Evolutionary conservation across 1,284 basidiomycete species (phyloP), one percentile per base, ranked within the genome.

Genomic region (Boletus smithii): DNA sequence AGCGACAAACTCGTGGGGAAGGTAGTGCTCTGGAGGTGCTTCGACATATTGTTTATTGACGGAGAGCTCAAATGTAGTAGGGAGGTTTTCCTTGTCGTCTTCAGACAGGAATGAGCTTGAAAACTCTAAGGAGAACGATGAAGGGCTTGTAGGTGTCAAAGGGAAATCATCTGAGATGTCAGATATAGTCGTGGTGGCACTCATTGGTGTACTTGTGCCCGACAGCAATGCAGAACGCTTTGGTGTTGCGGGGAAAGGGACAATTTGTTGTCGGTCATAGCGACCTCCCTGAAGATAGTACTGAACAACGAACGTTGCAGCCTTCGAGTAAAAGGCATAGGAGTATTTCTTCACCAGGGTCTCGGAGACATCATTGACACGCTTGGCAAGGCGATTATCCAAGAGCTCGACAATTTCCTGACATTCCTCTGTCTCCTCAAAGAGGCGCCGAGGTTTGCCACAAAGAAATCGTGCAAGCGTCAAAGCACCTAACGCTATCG

Each of bases 311-410:
- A 91, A 80, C 14, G 88, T 91, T 26, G 97, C 95, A 0, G 94
- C 92, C 69, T 92, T 91, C 42, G 89, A 92, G 73, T 95, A 98
- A 73, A 93, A 94, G 24, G 85, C 83, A 60, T 91, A 93, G 10
- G 94, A 91, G 74, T 99, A 99, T 75, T 99, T 99, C 76, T 95
- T 94, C 67, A 97, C 82, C 60, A 99, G 75, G 29, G 91, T 94
- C 68, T 95, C 86, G 11, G 95, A 98, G 26, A 99, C 77, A 56
- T 89, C 85, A 61, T 92, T 87, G 69, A 95, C 81, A 63, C 89
- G 84, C 63, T 88, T 88, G 29, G 85, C 80, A 56, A 99, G 77
- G 56, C 89, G 85, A 51, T 74, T 81, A 73, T 99, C 95, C 61
- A 99, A 79, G 56, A 84, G 76, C 48, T 91, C 83, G 30, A 95